phyloP scores from a whole-genome alignment of 352 stramenopile genomes.

The Pythium dissotocum region DNA sequence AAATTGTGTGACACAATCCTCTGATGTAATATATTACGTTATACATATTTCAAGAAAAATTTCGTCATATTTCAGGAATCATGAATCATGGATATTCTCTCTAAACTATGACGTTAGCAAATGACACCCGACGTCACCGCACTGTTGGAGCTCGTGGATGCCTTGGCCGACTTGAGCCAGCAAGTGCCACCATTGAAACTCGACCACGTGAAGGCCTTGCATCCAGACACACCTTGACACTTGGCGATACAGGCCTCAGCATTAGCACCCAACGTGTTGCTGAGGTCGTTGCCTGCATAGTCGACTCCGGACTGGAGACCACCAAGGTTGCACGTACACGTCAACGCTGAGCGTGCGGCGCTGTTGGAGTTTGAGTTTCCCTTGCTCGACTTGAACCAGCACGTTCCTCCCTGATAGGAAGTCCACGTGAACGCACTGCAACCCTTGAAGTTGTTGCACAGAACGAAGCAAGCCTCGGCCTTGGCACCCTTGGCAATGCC shows the following conservation, averaged over 20 bases:
- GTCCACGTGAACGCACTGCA: conserved; percentile 3
- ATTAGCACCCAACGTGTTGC: conserved; percentile 1
- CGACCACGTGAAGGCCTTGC: conserved; percentile 34
- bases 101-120: conserved; percentile 1
- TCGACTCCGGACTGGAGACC: no score
- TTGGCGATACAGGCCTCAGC: conserved; percentile 11
- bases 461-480: no score
- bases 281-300: conserved; percentile 23
- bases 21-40: not conserved
- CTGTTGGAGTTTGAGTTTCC: not conserved
- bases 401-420: conserved; percentile 28
- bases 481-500: not conserved
- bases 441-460: not conserved
- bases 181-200: conserved; percentile 35
- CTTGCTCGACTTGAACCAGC: conserved; percentile 31
- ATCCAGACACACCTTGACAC: conserved; percentile 8
- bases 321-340: no score
- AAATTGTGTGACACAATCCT: no score
- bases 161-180: not conserved
- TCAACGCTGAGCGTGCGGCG: no score
- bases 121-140: conserved; percentile 15
- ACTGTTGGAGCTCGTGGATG: not conserved
- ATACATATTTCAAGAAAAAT: not conserved
- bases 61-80: not conserved
- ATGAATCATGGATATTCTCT: not conserved